phyloP scores from a whole-genome alignment of 495 filamentous ascomycete species.

The Hypoxylon lenormandii region DNA sequence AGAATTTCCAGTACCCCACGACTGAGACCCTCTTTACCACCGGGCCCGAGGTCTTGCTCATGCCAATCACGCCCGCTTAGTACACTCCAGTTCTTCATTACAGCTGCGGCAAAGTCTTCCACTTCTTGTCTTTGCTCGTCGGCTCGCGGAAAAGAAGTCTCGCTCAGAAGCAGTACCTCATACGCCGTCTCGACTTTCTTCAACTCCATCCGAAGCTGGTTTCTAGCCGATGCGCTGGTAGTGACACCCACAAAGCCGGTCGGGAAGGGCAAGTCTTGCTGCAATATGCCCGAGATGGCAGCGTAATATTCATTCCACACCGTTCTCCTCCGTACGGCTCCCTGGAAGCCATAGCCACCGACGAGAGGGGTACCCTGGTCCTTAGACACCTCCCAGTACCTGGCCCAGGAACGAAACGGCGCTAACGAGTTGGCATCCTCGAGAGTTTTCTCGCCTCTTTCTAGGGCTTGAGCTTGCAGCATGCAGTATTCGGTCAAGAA shows the following conservation, averaged over 20 bases:
- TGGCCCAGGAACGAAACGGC: slow-evolving; percentile 72
- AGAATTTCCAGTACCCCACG: slow-evolving; percentile 82
- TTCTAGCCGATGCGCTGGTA: slow-evolving; percentile 64
- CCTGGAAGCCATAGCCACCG: slow-evolving; percentile 61
- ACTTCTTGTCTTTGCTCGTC: slow-evolving; percentile 77
- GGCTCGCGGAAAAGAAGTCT: slow-evolving; percentile 85
- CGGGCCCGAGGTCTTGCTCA: slow-evolving; percentile 80
- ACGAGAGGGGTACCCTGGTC: slow-evolving; percentile 50
- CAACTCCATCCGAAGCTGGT: slow-evolving; percentile 76
- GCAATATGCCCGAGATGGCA: slow-evolving; percentile 74
- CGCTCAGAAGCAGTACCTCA: slow-evolving; percentile 76
- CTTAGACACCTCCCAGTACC: slow-evolving; percentile 65
- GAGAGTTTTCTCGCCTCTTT: slow-evolving; percentile 59
- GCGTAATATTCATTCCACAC: slow-evolving; percentile 87
- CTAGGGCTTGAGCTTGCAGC: slow-evolving; percentile 68
- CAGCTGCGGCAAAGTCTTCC: slow-evolving; percentile 81
- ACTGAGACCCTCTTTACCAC: slow-evolving; percentile 77
- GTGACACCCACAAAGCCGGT: slow-evolving; percentile 57
- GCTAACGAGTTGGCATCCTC: slow-evolving; percentile 63
- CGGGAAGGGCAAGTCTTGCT: slow-evolving; percentile 63
- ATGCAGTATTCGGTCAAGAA: slow-evolving; percentile 78
- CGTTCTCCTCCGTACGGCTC: slow-evolving; percentile 64
- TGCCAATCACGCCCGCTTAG: slow-evolving; percentile 79
- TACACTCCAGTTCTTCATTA: slow-evolving; percentile 85
- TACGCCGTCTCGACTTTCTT: slow-evolving; percentile 79